Base-by-base conservation (phyloP, 2,329 filamentous ascomycete species). In the Westerdykella sp. region DNA sequence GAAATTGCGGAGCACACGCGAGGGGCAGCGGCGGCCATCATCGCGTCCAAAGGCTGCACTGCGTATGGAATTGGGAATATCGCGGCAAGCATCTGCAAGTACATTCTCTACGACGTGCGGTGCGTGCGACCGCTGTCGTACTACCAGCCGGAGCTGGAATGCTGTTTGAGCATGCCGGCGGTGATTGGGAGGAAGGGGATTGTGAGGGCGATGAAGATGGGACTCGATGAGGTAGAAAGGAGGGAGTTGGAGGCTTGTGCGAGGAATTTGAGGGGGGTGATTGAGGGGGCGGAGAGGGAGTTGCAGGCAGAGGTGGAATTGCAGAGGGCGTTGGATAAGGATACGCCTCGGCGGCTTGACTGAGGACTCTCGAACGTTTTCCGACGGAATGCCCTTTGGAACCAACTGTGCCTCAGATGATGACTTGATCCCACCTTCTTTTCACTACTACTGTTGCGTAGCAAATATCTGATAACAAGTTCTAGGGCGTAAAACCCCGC, bases 61-160 rank as follows among this genome's bases (percentile, higher is more conserved):
- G 67, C 72, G 0, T 76, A 71, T 49, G 75, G 75, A 10, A 73
- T 77, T 37, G 74, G 69, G 7, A 70, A 72, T 22, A 65, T 75
- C 4, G 66, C 73, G 2, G 65, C 69, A 2, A 69, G 63, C 34
- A 73, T 78, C 42, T 77, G 74, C 57, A 68, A 70, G 44, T 73
- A 73, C 11, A 73, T 78, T 12, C 54, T 77, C 11, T 69, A 68
- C 37, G 74, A 78, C 51, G 65, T 70, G 43, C 65, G 66, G 9
- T 69, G 71, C 31, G 67, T 77, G 14, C 59, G 69, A 2, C 72
- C 73, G 1, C 50, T 78, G 35, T 77, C 73, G 41, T 72, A 75
- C 53, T 76, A 68, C 54, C 70, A 73, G 37, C 62, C 69, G 3
- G 67, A 73, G 1, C 63, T 71, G 5, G 68, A 66, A 1, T 75